These are phyloP conservation scores for Suillus placidus DNA, from an alignment of 768 basidiomycete genomes.

Conservation along the genomic window DNA sequence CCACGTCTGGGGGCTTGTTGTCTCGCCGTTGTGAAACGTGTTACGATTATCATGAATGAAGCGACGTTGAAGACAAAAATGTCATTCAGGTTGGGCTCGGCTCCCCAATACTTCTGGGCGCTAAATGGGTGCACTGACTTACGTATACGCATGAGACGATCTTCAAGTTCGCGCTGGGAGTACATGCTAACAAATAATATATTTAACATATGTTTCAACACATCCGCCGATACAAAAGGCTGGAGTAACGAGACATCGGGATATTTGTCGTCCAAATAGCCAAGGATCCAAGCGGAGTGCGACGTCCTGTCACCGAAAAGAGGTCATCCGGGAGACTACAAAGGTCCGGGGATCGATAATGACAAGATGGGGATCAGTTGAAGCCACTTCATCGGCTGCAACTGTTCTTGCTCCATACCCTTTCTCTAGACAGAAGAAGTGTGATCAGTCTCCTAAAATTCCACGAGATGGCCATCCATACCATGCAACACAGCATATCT, in stretches of 20 bases:
- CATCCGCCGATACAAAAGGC: not conserved
- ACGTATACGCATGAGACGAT: not conserved
- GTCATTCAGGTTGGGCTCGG: not conserved
- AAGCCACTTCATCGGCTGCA: not conserved
- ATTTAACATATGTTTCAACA: not conserved
- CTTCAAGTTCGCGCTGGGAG: not conserved
- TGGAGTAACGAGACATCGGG: too few relatives aligned
- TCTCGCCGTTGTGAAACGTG: slow-evolving; percentile 6
- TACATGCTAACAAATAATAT: not conserved
- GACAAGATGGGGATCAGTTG: not conserved
- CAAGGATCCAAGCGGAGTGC: not conserved
- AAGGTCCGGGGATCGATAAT: not conserved
- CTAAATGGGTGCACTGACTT: slow-evolving; percentile 1
- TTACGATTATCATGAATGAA: not conserved
- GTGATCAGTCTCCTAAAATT: not conserved
- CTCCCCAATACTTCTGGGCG: not conserved
- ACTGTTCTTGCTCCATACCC: slow-evolving; percentile 7
- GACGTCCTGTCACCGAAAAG: not conserved
- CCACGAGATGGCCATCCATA: not conserved
- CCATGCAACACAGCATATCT: slow-evolving; percentile 4
- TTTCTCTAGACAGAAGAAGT: not conserved
- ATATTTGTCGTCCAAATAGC: not conserved
- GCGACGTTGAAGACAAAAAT: not conserved
- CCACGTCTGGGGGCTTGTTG: slow-evolving; percentile 3
- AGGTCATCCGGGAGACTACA: not conserved